Evolutionary conservation across 1,284 basidiomycete species (phyloP).

Genomic region (Moniliella sp.): DNA sequence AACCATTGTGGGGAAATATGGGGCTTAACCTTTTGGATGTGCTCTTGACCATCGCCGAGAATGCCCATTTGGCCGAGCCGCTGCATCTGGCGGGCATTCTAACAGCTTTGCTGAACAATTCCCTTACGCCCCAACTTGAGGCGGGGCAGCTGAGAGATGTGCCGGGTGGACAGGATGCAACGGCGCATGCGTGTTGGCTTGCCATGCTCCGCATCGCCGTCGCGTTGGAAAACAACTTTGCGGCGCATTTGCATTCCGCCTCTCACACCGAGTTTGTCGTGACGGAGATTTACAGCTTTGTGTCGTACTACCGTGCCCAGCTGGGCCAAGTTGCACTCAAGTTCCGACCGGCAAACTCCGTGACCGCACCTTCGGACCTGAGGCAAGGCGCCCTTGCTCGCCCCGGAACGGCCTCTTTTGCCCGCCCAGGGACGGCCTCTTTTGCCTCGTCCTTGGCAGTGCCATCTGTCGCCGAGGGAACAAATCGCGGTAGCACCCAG

Average conservation of each 20-base stretch:
- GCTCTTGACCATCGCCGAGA: background rate
- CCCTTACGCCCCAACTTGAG: background rate
- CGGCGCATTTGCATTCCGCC: background rate
- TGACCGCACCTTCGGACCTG: no score
- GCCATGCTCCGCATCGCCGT: background rate
- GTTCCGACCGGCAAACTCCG: no score
- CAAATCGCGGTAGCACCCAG: no score
- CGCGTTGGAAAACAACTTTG: background rate
- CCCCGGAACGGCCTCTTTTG: no score
- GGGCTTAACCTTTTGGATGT: background rate
- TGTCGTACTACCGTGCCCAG: background rate
- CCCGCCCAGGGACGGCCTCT: no score
- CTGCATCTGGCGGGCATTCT: background rate
- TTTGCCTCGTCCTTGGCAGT: no score
- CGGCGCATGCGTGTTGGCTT: background rate
- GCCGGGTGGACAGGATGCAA: background rate
- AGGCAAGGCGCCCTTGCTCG: no score
- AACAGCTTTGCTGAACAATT: background rate
- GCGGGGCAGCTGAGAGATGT: background rate
- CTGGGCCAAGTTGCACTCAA: no score
- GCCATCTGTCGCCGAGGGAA: no score
- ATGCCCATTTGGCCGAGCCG: background rate
- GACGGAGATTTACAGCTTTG: background rate
- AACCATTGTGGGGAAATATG: no score
- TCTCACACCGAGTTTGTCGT: background rate